A percentile compares a stretch with the other conserved stretches of the same genome.
These are phyloP conservation scores for Fusarium chaquense DNA, from an alignment of 2,329 filamentous ascomycete genomes.

Conservation along the genomic window DNA sequence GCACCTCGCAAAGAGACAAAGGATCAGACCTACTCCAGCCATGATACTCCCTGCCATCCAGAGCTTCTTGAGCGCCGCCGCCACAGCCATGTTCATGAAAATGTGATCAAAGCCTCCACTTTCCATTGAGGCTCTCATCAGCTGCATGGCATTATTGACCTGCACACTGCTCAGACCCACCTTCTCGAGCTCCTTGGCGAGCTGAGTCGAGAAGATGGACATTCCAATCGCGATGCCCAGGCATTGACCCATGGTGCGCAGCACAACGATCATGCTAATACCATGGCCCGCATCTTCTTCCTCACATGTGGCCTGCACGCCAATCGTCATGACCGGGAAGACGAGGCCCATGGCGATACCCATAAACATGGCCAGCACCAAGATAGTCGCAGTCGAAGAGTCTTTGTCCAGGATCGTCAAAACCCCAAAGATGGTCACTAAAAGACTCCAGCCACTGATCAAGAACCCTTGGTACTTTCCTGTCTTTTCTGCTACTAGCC, in stretches of 20 bases:
- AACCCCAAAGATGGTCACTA: slow-evolving; percentile 68
- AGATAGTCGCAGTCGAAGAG: slow-evolving; percentile 66
- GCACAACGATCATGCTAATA: slow-evolving; percentile 45
- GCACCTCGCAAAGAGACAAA: slow-evolving; percentile 40
- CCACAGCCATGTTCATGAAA: slow-evolving; percentile 32
- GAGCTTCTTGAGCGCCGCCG: slow-evolving; percentile 30
- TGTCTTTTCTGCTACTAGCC: slow-evolving; percentile 64
- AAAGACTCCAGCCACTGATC: slow-evolving; percentile 71
- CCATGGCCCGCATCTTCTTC: slow-evolving; percentile 41
- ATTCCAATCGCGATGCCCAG: slow-evolving; percentile 47
- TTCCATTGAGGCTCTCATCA: slow-evolving; percentile 40
- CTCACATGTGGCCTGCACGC: slow-evolving; percentile 66
- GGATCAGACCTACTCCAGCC: slow-evolving; percentile 32
- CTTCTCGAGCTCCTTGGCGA: slow-evolving; percentile 28
- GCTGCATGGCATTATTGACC: slow-evolving; percentile 38
- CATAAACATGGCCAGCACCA: slow-evolving; percentile 70
- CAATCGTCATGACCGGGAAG: slow-evolving; percentile 72
- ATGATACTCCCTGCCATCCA: slow-evolving; percentile 43
- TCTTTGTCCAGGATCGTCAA: slow-evolving; percentile 61
- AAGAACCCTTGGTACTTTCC: slow-evolving; percentile 71
- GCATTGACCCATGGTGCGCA: slow-evolving; percentile 47
- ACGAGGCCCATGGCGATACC: slow-evolving; percentile 73
- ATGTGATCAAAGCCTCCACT: slow-evolving; percentile 12
- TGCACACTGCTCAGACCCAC: slow-evolving; percentile 19
- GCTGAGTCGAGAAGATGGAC: slow-evolving; percentile 44